phyloP scores from a whole-genome alignment of 139 green algal species.

The Desmodesmus armatus region DNA sequence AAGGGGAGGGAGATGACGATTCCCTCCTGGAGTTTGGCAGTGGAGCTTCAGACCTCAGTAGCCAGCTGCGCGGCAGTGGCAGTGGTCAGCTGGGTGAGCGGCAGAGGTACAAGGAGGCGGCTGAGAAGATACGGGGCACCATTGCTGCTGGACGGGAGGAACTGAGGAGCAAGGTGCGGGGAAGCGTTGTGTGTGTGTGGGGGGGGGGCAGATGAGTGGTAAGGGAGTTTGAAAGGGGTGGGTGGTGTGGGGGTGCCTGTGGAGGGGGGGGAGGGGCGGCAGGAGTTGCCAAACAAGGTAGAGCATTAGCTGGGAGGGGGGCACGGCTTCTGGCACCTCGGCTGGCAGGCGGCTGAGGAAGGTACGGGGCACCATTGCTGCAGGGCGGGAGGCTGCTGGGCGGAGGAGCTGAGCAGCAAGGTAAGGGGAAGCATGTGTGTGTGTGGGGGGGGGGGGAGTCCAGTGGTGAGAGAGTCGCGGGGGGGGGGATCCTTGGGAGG shows the following conservation, averaged over 20 bases:
- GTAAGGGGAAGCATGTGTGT: not conserved
- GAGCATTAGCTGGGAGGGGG: too few relatives aligned
- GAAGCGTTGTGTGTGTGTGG: not conserved
- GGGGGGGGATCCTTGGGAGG: too few relatives aligned
- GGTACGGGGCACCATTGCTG: not conserved
- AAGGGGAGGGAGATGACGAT: not conserved
- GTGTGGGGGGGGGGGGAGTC: not conserved
- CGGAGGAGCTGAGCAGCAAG: too few relatives aligned
- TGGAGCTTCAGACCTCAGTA: conserved; percentile 15
- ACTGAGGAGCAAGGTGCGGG: too few relatives aligned
- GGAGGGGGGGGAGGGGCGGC: too few relatives aligned
- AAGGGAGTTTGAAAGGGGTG: too few relatives aligned
- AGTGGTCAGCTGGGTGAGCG: not conserved
- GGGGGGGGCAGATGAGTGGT: not conserved
- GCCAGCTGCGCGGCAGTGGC: not conserved
- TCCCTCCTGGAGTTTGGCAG: not conserved
- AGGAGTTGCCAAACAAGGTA: too few relatives aligned
- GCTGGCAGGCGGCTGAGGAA: conserved; percentile 12
- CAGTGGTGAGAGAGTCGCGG: too few relatives aligned
- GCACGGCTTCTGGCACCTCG: too few relatives aligned
- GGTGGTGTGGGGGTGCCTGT: too few relatives aligned
- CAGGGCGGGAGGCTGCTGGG: too few relatives aligned
- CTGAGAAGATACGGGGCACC: not conserved
- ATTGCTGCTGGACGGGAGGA: not conserved
- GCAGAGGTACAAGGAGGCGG: conserved; percentile 6